Evolutionary conservation across 176 grass and related monocot species (phyloP), one percentile per base, ranked within the genome.

Genomic region (Thinopyrum elongatum): DNA sequence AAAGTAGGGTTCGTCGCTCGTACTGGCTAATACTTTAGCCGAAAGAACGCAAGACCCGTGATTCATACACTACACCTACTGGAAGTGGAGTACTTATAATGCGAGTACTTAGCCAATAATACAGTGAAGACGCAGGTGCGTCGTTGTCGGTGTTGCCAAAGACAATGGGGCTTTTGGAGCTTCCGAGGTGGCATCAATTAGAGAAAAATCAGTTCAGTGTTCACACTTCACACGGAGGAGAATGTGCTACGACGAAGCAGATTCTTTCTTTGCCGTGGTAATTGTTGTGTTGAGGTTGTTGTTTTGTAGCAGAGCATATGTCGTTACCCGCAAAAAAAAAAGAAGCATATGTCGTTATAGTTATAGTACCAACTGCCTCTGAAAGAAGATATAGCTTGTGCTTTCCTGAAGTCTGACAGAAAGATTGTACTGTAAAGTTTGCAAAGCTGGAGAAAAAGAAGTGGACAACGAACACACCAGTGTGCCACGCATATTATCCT

Each of bases 341-440:
- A n/a, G n/a, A n/a, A 70, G 64, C 46, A 25, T 66, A 4, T 10
- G 61, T 27, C 57, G 33, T 80, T 89, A 31, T 44, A 12, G 80
- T 70, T 7, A 28, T 38, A 21, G 31, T 4, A 26, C 46, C 66
- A 58, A 38, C 23, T 65, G 7, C 16, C 16, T 80, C n/a, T 6
- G 30, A 65, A 79, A 76, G 47, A 70, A 61, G 62, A 7, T 30
- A 19, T 30, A 19, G 65, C 31, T 55, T 25, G 66, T 38, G 16
- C 74, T 79, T 78, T 35, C 70, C 55, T 41, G 16, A 61, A 19
- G 5, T 57, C 76, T 65, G 76, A 89, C 70, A 84, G 82, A 82
- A 90, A 84, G 85, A 34, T 29, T 28, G 30, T 76, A 30, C 89
- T 84, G 88, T 78, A 91, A 91, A 87, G 85, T 8, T 62, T 13